A percentile compares a stretch with the other conserved stretches of the same genome.
These are phyloP conservation scores for Pseudonectria buxi DNA, from an alignment of 2,329 filamentous ascomycete species.

Conservation along the genomic window DNA sequence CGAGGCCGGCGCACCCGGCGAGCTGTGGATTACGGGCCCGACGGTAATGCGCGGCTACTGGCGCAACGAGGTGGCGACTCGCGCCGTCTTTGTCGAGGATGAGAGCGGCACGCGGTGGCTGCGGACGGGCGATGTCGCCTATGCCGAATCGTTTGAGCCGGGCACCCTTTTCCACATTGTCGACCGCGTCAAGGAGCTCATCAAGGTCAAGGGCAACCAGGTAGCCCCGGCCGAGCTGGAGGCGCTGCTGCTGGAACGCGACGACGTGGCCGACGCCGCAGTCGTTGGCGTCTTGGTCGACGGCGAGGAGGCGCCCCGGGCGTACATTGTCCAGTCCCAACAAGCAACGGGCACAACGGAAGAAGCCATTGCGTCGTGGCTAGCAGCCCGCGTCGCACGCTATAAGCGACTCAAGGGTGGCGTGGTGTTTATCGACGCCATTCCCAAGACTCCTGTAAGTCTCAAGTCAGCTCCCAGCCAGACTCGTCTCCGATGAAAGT, in stretches of 20 bases:
- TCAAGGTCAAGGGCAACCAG: constrained; percentile 55
- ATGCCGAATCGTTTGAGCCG: constrained; percentile 50
- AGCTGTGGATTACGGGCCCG: constrained; percentile 67
- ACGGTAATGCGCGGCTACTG: constrained; percentile 74
- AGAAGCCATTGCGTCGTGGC: constrained; percentile 54
- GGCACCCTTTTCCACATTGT: constrained; percentile 57
- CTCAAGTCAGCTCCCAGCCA: no score
- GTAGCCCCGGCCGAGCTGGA: constrained; percentile 49
- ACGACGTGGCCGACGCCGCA: constrained; percentile 52
- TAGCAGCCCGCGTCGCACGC: constrained; percentile 54
- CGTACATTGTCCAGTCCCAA: constrained; percentile 46
- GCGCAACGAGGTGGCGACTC: constrained; percentile 61
- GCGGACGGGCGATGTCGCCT: constrained; percentile 68
- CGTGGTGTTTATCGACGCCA: constrained; percentile 58
- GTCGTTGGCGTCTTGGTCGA: constrained; percentile 54
- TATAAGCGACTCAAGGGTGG: constrained; percentile 66
- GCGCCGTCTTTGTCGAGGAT: constrained; percentile 44
- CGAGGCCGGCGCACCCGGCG: constrained; percentile 50
- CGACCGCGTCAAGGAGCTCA: constrained; percentile 63
- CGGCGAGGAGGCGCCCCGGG: constrained; percentile 54
- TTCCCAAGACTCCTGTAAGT: constrained; percentile 53
- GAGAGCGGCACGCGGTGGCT: constrained; percentile 55
- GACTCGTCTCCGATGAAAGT: no score
- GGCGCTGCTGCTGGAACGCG: constrained; percentile 30
- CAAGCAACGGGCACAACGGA: constrained; percentile 12